Percentiles rank a stretch among this genome's conserved stretches.
These are phyloP conservation scores for Diaporthe helianthi DNA, from an alignment of 2,329 filamentous ascomycete species.

Conservation along the genomic window DNA sequence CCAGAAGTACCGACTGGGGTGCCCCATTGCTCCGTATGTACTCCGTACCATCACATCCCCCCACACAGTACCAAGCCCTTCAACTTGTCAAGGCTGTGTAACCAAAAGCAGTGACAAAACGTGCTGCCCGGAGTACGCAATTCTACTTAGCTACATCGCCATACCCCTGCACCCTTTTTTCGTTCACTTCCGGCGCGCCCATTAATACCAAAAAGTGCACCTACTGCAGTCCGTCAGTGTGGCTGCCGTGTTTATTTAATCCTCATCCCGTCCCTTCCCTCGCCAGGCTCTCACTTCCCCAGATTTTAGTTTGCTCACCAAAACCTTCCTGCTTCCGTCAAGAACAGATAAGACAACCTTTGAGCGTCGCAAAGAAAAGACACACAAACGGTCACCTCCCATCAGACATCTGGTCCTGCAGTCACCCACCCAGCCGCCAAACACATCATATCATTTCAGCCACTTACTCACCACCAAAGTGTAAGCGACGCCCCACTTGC, in stretches of 20 bases:
- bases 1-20: constrained; percentile 2
- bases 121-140: neutral
- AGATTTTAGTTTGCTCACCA: constrained; percentile 1
- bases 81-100: neutral
- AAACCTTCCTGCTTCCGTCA: constrained; percentile 3
- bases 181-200: constrained; percentile 14
- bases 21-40: neutral
- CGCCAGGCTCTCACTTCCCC: constrained; percentile 22
- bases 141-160: neutral
- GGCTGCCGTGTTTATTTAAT: constrained; percentile 25
- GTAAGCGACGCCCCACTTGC: neutral
- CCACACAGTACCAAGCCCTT: neutral
- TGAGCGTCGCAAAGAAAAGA: neutral
- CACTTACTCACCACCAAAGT: constrained; percentile 1
- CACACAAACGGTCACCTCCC: constrained; percentile 13
- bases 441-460: constrained; percentile 1
- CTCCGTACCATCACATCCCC: neutral
- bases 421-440: neutral
- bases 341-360: constrained; percentile 9
- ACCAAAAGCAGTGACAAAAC: constrained; percentile 20
- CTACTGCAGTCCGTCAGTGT: constrained; percentile 3
- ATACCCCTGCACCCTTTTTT: constrained; percentile 4
- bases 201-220: constrained; percentile 9
- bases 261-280: constrained; percentile 20
- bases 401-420: constrained; percentile 5